Percentiles rank a stretch among this genome's conserved stretches.
Conservation (phyloP, 768 basidiomycete species). For the Neoboletus magnificus region DNA sequence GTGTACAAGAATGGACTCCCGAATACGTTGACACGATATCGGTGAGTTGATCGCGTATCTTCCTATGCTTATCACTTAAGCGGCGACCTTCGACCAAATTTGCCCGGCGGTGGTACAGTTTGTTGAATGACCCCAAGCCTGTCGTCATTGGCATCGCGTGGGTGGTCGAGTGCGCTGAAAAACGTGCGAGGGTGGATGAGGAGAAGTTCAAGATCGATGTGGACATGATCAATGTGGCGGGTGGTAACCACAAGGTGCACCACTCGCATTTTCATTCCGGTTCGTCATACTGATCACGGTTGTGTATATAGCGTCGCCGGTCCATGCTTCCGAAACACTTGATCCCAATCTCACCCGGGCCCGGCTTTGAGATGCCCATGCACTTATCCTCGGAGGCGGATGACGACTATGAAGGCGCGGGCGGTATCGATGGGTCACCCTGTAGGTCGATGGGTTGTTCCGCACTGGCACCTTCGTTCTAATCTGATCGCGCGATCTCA, state of each 20-base stretch:
- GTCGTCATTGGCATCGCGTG: slow-evolving; percentile 80
- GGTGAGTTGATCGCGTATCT: slow-evolving; percentile 38
- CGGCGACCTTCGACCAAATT: not conserved
- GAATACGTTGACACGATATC: slow-evolving; percentile 70
- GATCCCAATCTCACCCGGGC: slow-evolving; percentile 30
- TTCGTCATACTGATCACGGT: not conserved
- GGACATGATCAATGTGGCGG: slow-evolving; percentile 53
- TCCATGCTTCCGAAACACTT: slow-evolving; percentile 69
- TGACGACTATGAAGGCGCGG: slow-evolving; percentile 32
- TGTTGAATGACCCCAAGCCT: slow-evolving; percentile 67
- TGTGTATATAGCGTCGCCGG: slow-evolving; percentile 55
- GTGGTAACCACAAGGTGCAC: slow-evolving; percentile 60
- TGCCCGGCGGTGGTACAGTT: slow-evolving; percentile 32
- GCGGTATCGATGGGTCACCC: slow-evolving; percentile 17
- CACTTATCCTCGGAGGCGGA: slow-evolving; percentile 27
- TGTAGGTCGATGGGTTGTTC: slow-evolving; percentile 17
- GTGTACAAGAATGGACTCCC: slow-evolving; percentile 80
- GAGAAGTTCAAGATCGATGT: slow-evolving; percentile 62
- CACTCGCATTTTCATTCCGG: not conserved
- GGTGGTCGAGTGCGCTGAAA: slow-evolving; percentile 85
- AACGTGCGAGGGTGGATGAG: slow-evolving; percentile 61
- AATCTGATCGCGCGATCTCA: slow-evolving; percentile 1
- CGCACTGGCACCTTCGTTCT: not conserved
- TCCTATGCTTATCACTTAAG: not conserved
- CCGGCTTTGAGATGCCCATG: slow-evolving; percentile 3